Conservation (phyloP, 2,329 filamentous ascomycete species). For the Monilinia fructicola region DNA sequence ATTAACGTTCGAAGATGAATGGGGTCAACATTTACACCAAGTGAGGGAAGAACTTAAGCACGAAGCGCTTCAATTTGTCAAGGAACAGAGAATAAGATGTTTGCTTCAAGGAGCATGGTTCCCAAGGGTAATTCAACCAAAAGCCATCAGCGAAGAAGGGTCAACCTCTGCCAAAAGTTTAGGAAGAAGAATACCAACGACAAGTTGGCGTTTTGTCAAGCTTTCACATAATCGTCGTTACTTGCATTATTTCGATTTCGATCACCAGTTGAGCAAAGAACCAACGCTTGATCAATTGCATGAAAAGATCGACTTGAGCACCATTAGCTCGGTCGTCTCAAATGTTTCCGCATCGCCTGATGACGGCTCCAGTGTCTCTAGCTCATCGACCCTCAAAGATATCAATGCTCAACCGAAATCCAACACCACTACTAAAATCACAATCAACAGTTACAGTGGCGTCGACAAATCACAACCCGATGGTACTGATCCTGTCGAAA, state of each 20-base stretch:
- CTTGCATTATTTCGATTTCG: conserved; percentile 87
- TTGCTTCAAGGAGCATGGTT: conserved; percentile 92
- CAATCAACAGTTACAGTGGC: conserved; percentile 71
- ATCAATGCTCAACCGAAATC: conserved; percentile 34
- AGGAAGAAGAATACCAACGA: conserved; percentile 26
- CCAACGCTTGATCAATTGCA: conserved; percentile 71
- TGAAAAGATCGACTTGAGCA: conserved; percentile 83
- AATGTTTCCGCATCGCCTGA: conserved; percentile 63
- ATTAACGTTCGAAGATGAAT: conserved; percentile 88
- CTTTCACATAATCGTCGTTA: conserved; percentile 89
- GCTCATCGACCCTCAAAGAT: conserved; percentile 44
- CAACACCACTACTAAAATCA: conserved; percentile 73
- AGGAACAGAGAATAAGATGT: conserved; percentile 91
- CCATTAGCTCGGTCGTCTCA: conserved; percentile 89
- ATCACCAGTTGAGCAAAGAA: conserved; percentile 59
- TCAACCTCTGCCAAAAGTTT: conserved; percentile 24
- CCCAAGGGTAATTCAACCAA: conserved; percentile 44
- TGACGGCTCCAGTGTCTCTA: conserved; percentile 49
- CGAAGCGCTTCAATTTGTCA: conserved; percentile 93
- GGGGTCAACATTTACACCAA: conserved; percentile 85
- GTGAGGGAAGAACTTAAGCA: conserved; percentile 89
- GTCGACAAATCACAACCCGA: conserved; percentile 38
- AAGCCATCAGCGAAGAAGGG: conserved; percentile 47
- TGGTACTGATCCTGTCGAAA: conserved; percentile 55
- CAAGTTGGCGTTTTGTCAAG: conserved; percentile 74